Evolutionary conservation across 1,139 yeast species (phyloP), one percentile per base, ranked within the genome.

Genomic region (Yamadazyma trypodendri): DNA sequence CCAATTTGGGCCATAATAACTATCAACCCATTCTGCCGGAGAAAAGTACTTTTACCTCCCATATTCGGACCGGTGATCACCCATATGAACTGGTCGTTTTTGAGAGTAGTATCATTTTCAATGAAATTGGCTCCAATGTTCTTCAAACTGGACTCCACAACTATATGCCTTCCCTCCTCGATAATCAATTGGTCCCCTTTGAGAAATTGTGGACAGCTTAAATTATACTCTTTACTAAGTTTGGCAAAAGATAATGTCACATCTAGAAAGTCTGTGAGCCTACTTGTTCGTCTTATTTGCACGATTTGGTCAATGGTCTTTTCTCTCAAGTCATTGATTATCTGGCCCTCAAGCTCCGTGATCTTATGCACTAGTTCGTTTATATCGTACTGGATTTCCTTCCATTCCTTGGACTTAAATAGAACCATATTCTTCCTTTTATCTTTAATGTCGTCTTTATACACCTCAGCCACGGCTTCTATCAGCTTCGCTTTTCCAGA

Each of bases 31-130:
- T 84, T 85, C 49, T 90, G 97, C 34, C 97, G 73, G 35, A 92
- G 63, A 52, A 79, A 92, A 0, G 97, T 90, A 31, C 96, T 85
- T 54, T 92, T 92, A 0, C 98, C 98, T 3, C 97, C 97, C 97
- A 92, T 92, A 55, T 92, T 92, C 1, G 97, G 97, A 0, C 98
- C 98, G 0, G 96, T 82, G 4, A 92, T 80, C 7, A 92, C 72
- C 90, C 95, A 86, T 15, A 65, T 34, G 14, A 50, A 53, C 3
- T 55, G 45, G 0, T 61, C 56, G 2, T 29, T 29, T 2, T 28
- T 34, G 2, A 68, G 47, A 8, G 79, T 52, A 1, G 61, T 48
- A 51, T 82, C 80, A 55, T 92, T 92, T 0, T 84, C 67, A 1
- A 75, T 76, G 54, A 89, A 92, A 42, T 72, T 72, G 17, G 56